Conservation (phyloP, 129 eudicot genomes). For the Dittrichia graveolens region DNA sequence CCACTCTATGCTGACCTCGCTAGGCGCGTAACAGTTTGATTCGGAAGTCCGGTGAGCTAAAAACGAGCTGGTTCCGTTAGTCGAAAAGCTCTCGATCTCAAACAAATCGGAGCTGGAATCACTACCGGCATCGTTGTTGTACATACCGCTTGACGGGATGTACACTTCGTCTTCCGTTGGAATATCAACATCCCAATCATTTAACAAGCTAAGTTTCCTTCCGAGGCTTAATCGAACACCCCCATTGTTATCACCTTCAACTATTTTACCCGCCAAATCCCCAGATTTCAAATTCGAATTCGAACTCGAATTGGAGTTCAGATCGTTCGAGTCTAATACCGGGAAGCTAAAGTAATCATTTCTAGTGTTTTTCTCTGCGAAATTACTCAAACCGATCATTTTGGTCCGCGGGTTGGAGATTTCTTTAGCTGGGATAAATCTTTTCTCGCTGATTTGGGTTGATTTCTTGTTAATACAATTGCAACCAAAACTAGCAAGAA, state of each 20-base stretch:
- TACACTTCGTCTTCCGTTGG: constrained; percentile 39
- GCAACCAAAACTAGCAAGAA: constrained; percentile 56
- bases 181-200: constrained; percentile 55
- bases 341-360: constrained; percentile 50
- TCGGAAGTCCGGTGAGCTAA: constrained; percentile 46
- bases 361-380: constrained; percentile 24
- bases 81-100: constrained; percentile 85
- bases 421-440: constrained; percentile 16
- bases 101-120: constrained; percentile 91
- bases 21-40: constrained; percentile 70
- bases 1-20: constrained; percentile 93
- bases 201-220: constrained; percentile 43
- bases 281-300: constrained; percentile 31
- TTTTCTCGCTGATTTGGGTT: constrained; percentile 40
- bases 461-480: constrained; percentile 58
- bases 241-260: constrained; percentile 26
- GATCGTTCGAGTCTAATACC: constrained; percentile 33
- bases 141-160: constrained; percentile 31
- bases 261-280: constrained; percentile 34
- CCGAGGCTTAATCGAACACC: constrained; percentile 34
- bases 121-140: constrained; percentile 59
- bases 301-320: constrained; percentile 18
- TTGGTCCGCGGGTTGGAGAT: constrained; percentile 3
- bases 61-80: constrained; percentile 37
- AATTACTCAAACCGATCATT: constrained; percentile 21